Evolutionary conservation across 805 yeast species (phyloP).

Genomic region (Barnettozyma pratensis): DNA sequence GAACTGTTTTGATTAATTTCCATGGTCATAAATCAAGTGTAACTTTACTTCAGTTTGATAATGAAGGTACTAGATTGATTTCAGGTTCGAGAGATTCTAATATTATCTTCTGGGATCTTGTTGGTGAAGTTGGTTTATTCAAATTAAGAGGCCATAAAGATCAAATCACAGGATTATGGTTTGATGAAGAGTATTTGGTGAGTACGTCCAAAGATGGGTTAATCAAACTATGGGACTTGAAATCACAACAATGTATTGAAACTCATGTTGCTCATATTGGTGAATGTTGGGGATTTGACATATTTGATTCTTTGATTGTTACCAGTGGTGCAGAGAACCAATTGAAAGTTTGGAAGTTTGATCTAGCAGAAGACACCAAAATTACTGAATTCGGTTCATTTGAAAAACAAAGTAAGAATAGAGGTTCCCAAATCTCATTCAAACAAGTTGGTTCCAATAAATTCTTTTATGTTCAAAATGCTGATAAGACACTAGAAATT

Average conservation of each 20-base stretch:
- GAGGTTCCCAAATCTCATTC: constrained; percentile 61
- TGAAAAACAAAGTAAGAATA: constrained; percentile 71
- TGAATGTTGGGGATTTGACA: constrained; percentile 85
- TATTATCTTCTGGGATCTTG: constrained; percentile 91
- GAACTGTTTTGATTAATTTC: constrained; percentile 71
- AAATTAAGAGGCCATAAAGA: constrained; percentile 87
- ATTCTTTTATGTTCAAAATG: constrained; percentile 66
- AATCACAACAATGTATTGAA: constrained; percentile 84
- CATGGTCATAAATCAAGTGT: constrained; percentile 88
- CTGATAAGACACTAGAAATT: constrained; percentile 75
- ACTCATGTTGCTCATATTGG: constrained; percentile 92
- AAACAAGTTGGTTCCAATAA: constrained; percentile 30
- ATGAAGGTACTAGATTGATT: constrained; percentile 74
- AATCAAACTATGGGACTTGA: constrained; percentile 89
- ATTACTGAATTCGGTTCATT: constrained; percentile 58
- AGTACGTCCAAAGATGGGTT: constrained; percentile 87
- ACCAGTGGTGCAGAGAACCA: constrained; percentile 82
- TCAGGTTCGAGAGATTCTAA: constrained; percentile 86
- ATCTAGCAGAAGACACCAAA: constrained; percentile 40
- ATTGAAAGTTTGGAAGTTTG: constrained; percentile 77
- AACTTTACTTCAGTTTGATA: constrained; percentile 65
- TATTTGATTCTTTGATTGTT: constrained; percentile 39
- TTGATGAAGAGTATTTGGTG: constrained; percentile 56
- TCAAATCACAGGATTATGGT: constrained; percentile 71
- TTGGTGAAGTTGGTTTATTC: constrained; percentile 84